phyloP scores from a whole-genome alignment of 2,329 filamentous ascomycete genomes.

The Domatiomyces globalis region DNA sequence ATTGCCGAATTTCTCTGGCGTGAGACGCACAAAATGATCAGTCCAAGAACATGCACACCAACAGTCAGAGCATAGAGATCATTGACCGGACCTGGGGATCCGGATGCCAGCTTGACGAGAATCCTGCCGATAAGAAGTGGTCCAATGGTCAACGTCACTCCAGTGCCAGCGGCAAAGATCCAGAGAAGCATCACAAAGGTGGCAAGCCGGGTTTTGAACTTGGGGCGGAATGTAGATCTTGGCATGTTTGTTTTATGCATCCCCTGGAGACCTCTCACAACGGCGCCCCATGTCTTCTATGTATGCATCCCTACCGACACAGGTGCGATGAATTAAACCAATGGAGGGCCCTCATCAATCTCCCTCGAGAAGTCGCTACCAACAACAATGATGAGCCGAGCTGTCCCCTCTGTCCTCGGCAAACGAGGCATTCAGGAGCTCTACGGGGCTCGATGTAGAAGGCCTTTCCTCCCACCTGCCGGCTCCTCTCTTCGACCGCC shows the following conservation, averaged over 20 bases:
- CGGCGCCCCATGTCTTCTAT: neutral
- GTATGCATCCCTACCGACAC: neutral
- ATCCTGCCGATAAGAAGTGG: constrained; percentile 73
- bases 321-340: neutral
- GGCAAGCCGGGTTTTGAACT: constrained; percentile 66
- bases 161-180: constrained; percentile 80
- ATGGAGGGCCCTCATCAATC: constrained; percentile 1
- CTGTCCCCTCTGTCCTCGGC: constrained; percentile 16
- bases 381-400: constrained; percentile 11
- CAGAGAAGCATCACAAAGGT: constrained; percentile 82
- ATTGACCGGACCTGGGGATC: constrained; percentile 61
- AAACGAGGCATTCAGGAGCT: constrained; percentile 16
- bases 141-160: constrained; percentile 70
- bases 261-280: neutral
- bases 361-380: neutral
- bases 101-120: constrained; percentile 60
- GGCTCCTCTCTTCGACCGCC: constrained; percentile 4
- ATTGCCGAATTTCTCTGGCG: constrained; percentile 13
- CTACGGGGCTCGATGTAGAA: constrained; percentile 6
- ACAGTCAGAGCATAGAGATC: constrained; percentile 94
- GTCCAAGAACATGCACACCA: constrained; percentile 68
- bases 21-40: constrained; percentile 50
- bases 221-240: constrained; percentile 33
- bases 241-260: constrained; percentile 5
- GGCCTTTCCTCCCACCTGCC: constrained; percentile 3